Evolutionary conservation across 768 basidiomycete species (phyloP).

Genomic region (Naganishia antarctica): DNA sequence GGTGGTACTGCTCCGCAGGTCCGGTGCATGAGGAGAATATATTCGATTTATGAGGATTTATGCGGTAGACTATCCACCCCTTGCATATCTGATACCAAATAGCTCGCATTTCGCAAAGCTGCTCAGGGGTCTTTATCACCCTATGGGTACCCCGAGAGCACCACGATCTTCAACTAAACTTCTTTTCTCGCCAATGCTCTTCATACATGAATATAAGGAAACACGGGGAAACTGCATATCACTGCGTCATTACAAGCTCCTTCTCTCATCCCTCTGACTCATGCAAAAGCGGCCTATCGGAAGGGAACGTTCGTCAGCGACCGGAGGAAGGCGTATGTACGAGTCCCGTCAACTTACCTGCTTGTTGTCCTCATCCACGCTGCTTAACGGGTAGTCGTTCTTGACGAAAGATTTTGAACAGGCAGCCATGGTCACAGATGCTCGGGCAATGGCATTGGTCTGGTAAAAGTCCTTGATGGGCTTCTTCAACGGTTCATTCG

Average conservation of each 20-base stretch:
- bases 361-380: conserved; percentile 34
- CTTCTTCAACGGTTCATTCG: conserved; percentile 59
- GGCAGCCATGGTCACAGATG: conserved; percentile 91
- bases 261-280: not conserved
- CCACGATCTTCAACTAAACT: not conserved
- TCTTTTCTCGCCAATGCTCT: not conserved
- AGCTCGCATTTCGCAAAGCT: no score
- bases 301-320: not conserved
- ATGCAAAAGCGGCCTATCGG: conserved; percentile 15
- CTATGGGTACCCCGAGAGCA: not conserved
- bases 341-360: conserved; percentile 34
- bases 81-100: no score
- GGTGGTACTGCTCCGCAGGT: no score
- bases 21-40: no score
- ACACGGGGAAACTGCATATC: conserved; percentile 19
- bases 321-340: no score
- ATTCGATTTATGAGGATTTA: no score
- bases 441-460: conserved; percentile 90
- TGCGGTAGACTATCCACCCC: no score
- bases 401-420: conserved; percentile 82
- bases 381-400: conserved; percentile 41
- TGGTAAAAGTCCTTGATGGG: conserved; percentile 91
- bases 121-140: no score
- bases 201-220: conserved; percentile 22
- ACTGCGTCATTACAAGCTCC: conserved; percentile 17